Conservation (phyloP, 2,329 filamentous ascomycete species). For the Paraphoma sp. region DNA sequence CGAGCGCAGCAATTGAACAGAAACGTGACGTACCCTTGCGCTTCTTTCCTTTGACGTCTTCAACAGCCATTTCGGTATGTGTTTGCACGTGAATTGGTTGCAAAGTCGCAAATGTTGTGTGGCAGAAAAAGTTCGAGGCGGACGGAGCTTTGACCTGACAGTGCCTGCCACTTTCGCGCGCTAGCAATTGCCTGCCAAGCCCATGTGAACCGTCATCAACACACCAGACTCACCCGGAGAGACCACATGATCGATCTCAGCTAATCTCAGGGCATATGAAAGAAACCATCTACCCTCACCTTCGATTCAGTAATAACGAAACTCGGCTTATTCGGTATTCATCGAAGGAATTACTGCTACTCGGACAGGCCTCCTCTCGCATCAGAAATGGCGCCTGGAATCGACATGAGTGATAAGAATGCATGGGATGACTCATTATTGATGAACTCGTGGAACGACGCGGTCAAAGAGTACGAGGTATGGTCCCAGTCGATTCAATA, state of each 20-base stretch:
- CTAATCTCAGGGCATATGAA: too few relatives aligned
- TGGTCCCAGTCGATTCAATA: neutral
- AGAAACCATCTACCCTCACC: too few relatives aligned
- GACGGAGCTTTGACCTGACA: conserved; percentile 33
- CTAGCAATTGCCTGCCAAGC: conserved; percentile 31
- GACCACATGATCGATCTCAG: too few relatives aligned
- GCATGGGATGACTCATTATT: conserved; percentile 49
- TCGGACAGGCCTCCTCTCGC: neutral
- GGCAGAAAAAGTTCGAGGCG: conserved; percentile 41
- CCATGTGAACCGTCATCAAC: neutral
- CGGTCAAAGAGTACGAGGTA: conserved; percentile 47
- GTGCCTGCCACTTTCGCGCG: conserved; percentile 35
- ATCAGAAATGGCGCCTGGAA: conserved; percentile 26
- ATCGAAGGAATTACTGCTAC: too few relatives aligned
- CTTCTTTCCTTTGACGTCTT: conserved; percentile 61
- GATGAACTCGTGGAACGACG: conserved; percentile 44
- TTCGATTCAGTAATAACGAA: too few relatives aligned
- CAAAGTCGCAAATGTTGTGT: conserved; percentile 12
- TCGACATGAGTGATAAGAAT: conserved; percentile 39
- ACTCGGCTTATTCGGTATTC: too few relatives aligned
- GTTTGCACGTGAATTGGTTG: conserved; percentile 15
- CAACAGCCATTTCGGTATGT: conserved; percentile 58
- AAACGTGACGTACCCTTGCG: conserved; percentile 55
- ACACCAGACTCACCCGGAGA: neutral
- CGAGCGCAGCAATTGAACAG: conserved; percentile 7